Evolutionary conservation across 306 rosid species (phyloP), one percentile per base, ranked within the genome.

Genomic region (Citrullus mucosospermus): DNA sequence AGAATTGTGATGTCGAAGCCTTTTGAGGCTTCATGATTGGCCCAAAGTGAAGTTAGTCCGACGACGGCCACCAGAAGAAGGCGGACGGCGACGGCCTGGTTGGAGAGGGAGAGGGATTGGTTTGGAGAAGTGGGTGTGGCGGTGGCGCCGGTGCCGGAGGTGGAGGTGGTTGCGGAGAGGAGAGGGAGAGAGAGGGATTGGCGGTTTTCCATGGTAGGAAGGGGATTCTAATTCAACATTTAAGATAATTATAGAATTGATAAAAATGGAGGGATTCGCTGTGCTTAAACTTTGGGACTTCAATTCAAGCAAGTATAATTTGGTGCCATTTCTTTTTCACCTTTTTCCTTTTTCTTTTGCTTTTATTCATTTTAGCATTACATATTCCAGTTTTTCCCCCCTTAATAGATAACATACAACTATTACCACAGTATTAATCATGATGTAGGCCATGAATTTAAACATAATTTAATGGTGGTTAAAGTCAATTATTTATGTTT

Each of bases 21-120:
- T 70, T 90, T 91, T 48, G 97, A 90, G 9, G 90, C 92, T 68
- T 88, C 91, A 20, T 80, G 85, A 75, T 85, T 86, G 32, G 91
- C 92, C 92, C 92, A 93, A 1, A 90, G 2, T n/a, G 92, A 82
- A 71, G 89, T 77, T 1, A 79, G 0, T 50, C 85, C 87, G 6
- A 89, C 32, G 4, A 79, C 48, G 63, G 90, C 22, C 50, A 88
- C 9, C 16, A 61, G 34, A 30, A 88, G 58, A 65, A 91, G 75
- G 8, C 89, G 77, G 67, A 80, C 4, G 18, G 84, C 39, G 78
- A 90, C 78, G 61, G 50, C 57, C 48, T 6, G 51, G 41, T 76
- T 50, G 2, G 88, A 51, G 16, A 65, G 38, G 61, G 48, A 62
- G 43, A 18, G 13, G 50, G 77, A 81, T 10, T 36, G 2, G 69